Evolutionary conservation across 768 basidiomycete genomes (phyloP), one percentile per base, ranked within the genome.

Genomic region (Kwoniella shandongensis): DNA sequence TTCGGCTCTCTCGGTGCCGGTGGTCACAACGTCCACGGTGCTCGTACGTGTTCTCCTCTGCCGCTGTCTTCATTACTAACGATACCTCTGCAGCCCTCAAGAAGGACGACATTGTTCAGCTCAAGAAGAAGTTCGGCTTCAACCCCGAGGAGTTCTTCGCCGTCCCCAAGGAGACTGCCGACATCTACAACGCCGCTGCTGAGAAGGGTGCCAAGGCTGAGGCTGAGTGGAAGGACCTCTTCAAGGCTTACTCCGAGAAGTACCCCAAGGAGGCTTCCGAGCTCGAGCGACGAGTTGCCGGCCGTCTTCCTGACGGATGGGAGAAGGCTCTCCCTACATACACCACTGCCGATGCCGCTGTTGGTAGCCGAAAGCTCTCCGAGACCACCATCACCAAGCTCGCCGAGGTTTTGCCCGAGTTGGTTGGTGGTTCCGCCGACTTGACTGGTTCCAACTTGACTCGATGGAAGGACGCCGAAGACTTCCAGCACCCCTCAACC

Each of bases 1-100:
- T 96, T 83, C 73, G 93, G 93, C 60, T 96, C 93, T 30, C 89
- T 88, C 80, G 83, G 85, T 73, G 87, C 91, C 77, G 93, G 93
- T 61, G 91, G 91, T 8, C 91, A 94, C 72, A 89, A 89, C 66
- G 90, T 96, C 61, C 93, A 97, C 77, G 92, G 93, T 65, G 76
- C 91, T 78, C 91, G 89, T 92, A 73, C 72, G 90, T 22, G 12
- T 8, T 26, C n/a, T 4, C 30, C 6, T 18, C 4, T 36, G 12
- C 18, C 4, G 13, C 29, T 58, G 38, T 12, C 25, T 22, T 18
- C 44, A n/a, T 51, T 53, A 40, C 20, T 39, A 36, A 23, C n/a
- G 52, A 20, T 38, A 51, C 53, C 49, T 35, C 12, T 57, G 36
- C 66, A 91, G 90, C 93, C 46, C 83, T 96, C 69, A 94, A 94